Evolutionary conservation across 106 monocot genomes (phyloP), one percentile per base, ranked within the genome.

Genomic region (Dendrobium nobile): DNA sequence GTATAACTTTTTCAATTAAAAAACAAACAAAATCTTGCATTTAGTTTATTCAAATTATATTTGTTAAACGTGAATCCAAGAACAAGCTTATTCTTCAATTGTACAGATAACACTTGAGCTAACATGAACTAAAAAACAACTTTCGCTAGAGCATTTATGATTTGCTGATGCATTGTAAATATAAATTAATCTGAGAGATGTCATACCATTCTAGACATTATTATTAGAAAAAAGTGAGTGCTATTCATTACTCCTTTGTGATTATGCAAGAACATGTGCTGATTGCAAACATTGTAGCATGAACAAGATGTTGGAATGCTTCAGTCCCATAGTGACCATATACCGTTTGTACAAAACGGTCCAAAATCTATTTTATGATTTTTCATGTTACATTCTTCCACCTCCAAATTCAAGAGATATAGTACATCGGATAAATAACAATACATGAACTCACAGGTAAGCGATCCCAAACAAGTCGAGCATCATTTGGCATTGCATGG

Each of bases 381-480:
- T 74, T 74, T 74, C 43, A 74, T 44, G 15, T n/a, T 74, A 42
- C 43, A 44, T 74, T 74, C 20, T 74, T 42, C 43, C 20, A 20
- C 41, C 1, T 9, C 74, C 24, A 48, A 76, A 76, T 26, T 47
- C 26, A 76, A 22, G 2, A 76, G 26, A 13, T 48, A 4, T 24
- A 11, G 10, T 11, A 45, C 48, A 47, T 76, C 13, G 10, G 47
- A 76, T 26, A 48, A 41, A 48, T 27, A 68, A 72, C 4, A 41
- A 68, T 65, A 28, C 72, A 73, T 73, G 45, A 74, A 73, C 89
- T 87, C 81, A 95, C 99, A 55, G 95, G 99, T 73, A 99, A 77
- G 13, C 95, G 89, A 84, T 99, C 95, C 99, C 99, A 99, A 22
- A 99, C 95, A 82, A 99, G 99, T 19, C 82, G 83, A 79, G 89